Evolutionary conservation across 176 grass and related monocot genomes (phyloP).

Genomic region (Carex myosuroides): DNA sequence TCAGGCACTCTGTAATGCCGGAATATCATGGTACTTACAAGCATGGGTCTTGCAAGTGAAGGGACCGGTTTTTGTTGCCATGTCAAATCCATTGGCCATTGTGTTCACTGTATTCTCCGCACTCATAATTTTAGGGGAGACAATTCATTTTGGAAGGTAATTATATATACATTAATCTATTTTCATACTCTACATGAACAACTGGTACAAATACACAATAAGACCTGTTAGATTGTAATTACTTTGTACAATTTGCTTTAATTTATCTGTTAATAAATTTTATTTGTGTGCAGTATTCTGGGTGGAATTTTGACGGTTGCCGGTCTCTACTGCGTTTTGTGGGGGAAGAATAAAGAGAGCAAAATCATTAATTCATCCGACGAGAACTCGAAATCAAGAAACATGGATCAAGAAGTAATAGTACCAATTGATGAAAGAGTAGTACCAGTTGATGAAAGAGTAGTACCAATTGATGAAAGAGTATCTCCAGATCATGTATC

Average conservation of each 20-base stretch:
- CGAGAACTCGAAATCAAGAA: neutral
- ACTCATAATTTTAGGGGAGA: conserved; percentile 34
- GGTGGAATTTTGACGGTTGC: conserved; percentile 47
- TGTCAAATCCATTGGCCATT: conserved; percentile 31
- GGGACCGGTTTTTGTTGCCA: conserved; percentile 42
- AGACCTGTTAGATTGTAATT: neutral
- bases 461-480: neutral
- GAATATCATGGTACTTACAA: conserved; percentile 50
- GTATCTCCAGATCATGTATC: neutral
- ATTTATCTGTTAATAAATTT: neutral
- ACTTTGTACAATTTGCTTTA: neutral
- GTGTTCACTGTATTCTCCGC: conserved; percentile 38
- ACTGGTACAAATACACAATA: neutral
- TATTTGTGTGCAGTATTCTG: conserved; percentile 36
- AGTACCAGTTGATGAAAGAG: neutral
- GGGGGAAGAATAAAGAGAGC: conserved; percentile 50
- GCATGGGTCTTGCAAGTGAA: conserved; percentile 43
- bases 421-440: conserved; percentile 1
- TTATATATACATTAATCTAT: neutral
- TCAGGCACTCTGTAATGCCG: conserved; percentile 36
- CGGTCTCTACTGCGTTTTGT: conserved; percentile 55
- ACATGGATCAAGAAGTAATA: neutral
- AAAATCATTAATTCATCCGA: neutral
- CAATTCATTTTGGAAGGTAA: conserved; percentile 43
- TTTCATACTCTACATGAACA: neutral